These are phyloP conservation scores for Erigeron canadensis DNA, from an alignment of 129 eudicot genomes.

Conservation along the genomic window DNA sequence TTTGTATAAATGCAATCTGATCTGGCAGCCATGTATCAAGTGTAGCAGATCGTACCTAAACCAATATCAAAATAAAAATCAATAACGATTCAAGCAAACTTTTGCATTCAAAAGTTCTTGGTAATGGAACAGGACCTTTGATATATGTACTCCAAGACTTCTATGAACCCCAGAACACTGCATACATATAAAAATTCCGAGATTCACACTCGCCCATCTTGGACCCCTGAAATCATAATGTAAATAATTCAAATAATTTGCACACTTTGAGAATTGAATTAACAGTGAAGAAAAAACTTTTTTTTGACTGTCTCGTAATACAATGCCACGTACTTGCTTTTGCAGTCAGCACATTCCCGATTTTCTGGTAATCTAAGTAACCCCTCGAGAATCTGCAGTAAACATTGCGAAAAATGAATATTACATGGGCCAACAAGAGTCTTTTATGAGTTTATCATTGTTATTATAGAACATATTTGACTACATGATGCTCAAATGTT, in stretches of 20 bases:
- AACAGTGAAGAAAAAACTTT: background rate
- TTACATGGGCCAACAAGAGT: background rate
- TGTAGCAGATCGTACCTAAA: slow-evolving; percentile 74
- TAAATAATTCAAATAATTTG: background rate
- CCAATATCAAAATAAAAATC: slow-evolving; percentile 13
- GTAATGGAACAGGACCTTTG: slow-evolving; percentile 55
- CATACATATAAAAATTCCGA: slow-evolving; percentile 90
- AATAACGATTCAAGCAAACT: background rate
- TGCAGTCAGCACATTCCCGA: slow-evolving; percentile 78
- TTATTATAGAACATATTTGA: background rate
- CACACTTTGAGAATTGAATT: background rate
- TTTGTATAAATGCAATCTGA: slow-evolving; percentile 58
- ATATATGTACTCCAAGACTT: slow-evolving; percentile 98
- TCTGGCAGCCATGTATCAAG: slow-evolving; percentile 82
- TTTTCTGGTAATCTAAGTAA: slow-evolving; percentile 69
- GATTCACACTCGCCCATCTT: slow-evolving; percentile 88
- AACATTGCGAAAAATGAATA: background rate
- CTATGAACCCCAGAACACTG: slow-evolving; percentile 96
- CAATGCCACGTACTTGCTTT: slow-evolving; percentile 55
- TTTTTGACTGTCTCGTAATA: slow-evolving; percentile 8
- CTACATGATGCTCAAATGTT: background rate
- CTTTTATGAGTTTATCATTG: background rate
- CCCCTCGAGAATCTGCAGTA: slow-evolving; percentile 64
- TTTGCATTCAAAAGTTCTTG: background rate
- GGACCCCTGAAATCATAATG: slow-evolving; percentile 57